Conservation (phyloP, 139 green algal genomes). For the Ettlia oleoabundans region DNA sequence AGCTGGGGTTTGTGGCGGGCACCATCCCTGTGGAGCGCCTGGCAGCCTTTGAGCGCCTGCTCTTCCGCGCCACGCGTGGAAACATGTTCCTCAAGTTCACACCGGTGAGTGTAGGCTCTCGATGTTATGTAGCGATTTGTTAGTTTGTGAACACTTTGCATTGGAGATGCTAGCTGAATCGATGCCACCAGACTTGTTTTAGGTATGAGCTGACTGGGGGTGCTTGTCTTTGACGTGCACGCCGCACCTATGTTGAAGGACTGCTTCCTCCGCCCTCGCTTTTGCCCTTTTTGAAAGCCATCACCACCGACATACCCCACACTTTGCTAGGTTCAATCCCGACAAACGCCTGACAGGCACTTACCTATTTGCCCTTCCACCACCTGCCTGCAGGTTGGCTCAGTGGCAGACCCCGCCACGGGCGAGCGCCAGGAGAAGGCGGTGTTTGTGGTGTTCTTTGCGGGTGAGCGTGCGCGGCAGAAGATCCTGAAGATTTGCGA, state of each 20-base stretch:
- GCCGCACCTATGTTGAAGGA: no score
- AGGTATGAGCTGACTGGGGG: neutral
- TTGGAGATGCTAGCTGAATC: neutral
- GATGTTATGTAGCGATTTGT: no score
- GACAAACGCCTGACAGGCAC: no score
- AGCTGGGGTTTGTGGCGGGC: conserved; percentile 94
- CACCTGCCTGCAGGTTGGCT: conserved; percentile 38
- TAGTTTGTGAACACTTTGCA: neutral
- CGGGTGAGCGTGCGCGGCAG: conserved; percentile 87
- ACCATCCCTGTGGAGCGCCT: conserved; percentile 87
- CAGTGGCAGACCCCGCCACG: conserved; percentile 79
- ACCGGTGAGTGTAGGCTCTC: no score
- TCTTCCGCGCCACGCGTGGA: conserved; percentile 98
- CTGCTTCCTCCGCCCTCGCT: no score
- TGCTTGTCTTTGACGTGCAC: no score
- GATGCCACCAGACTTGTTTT: neutral
- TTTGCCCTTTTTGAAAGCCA: no score
- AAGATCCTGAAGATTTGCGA: conserved; percentile 89
- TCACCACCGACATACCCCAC: no score
- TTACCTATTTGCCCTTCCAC: neutral
- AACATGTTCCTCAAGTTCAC: conserved; percentile 95
- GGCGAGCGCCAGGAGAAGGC: conserved; percentile 90
- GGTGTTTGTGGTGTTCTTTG: conserved; percentile 98
- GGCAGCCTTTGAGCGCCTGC: conserved; percentile 90
- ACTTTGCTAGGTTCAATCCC: no score